Evolutionary conservation across 805 yeast genomes (phyloP), one percentile per base, ranked within the genome.

Genomic region (Debaryomyces castellii): DNA sequence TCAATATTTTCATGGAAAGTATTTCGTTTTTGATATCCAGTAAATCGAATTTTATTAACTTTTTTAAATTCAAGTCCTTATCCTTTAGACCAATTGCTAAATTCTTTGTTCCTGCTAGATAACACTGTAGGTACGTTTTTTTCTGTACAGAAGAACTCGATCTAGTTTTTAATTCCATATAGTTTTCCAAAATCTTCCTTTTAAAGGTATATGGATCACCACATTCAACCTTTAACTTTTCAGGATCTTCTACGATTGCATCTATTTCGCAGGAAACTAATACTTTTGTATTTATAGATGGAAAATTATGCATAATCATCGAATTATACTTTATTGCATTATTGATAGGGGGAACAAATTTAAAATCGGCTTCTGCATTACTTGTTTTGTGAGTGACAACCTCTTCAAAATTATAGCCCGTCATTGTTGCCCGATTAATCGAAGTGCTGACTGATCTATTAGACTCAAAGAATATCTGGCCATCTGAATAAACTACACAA

Each of bases 251-350:
- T 16, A 16, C 12, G 1, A 47, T 12, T 2, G 47, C 44, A 47
- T 47, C 50, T 11, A 47, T 47, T 32, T 47, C 50, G 24, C 47
- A 43, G 3, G 50, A 44, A 10, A 47, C 45, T 7, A 47, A 38
- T 7, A 47, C 27, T 11, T 39, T 23, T 28, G 28, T 33, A 16
- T 30, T 39, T 12, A 36, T n/a, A 9, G 23, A 10, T 4, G 42
- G 45, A 37, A 47, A 44, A 11, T 41, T 33, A 17, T 43, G 45
- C 9, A 40, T 32, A 2, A 47, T 27, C 47, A 47, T 47, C 16
- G 50, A 47, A 33, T 43, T 43, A 24, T 36, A 47, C 27, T 47
- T 47, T 3, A 36, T 32, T 8, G 50, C 43, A 20, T 47, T 43
- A 24, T 38, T 40, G 6, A 10, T 30, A n/a, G 46, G 41, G 8